Conservation (phyloP, 805 yeast species). For the Saturnispora quitensis region DNA sequence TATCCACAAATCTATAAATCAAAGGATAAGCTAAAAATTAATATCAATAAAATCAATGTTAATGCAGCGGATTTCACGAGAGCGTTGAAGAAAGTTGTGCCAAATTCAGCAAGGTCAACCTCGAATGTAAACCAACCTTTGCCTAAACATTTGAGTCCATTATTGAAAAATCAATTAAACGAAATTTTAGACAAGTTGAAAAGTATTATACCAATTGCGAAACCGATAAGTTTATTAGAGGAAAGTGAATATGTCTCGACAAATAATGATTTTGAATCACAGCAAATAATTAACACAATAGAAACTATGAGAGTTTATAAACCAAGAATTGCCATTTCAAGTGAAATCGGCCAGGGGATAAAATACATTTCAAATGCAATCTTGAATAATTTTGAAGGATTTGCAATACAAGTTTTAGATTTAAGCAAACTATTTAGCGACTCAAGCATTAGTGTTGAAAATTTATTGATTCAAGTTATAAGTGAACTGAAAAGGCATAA, state of each 20-base stretch:
- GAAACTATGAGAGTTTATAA: constrained; percentile 53
- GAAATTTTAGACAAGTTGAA: constrained; percentile 41
- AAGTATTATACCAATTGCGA: constrained; percentile 50
- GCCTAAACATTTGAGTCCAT: constrained; percentile 61
- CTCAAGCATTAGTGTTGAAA: constrained; percentile 72
- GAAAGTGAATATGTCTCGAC: constrained; percentile 61
- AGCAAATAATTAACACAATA: constrained; percentile 42
- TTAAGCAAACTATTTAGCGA: constrained; percentile 70
- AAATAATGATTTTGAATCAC: constrained; percentile 51
- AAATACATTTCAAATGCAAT: constrained; percentile 77
- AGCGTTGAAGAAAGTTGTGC: constrained; percentile 80
- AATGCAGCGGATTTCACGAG: constrained; percentile 76
- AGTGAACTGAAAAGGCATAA: constrained; percentile 83
- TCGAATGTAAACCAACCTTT: constrained; percentile 62
- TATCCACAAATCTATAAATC: constrained; percentile 88
- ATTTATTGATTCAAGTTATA: constrained; percentile 71
- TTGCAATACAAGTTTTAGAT: constrained; percentile 80
- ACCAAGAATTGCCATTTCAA: constrained; percentile 72
- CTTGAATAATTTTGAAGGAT: constrained; percentile 76
- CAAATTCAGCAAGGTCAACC: constrained; percentile 84
- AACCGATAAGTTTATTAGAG: constrained; percentile 49
- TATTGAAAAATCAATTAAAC: constrained; percentile 45
- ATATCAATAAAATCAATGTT: constrained; percentile 64
- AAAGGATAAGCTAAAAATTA: constrained; percentile 60
- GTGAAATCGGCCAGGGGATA: constrained; percentile 77